Conservation (phyloP, 2,329 filamentous ascomycete genomes). For the Penicillium nordicum region DNA sequence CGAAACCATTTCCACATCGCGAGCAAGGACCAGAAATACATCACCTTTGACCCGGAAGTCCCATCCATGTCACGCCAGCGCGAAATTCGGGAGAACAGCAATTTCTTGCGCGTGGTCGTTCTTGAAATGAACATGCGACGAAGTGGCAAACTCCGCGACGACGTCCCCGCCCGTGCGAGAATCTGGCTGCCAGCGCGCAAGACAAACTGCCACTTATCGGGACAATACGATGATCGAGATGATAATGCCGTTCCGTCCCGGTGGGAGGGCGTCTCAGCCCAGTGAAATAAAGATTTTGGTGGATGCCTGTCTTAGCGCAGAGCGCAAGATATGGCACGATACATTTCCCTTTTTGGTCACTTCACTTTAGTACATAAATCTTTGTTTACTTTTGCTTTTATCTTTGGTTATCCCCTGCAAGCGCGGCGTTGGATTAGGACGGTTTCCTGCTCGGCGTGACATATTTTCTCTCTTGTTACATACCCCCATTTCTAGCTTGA, state of each 20-base stretch:
- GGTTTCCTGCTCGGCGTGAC: constrained; percentile 14
- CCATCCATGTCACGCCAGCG: constrained; percentile 52
- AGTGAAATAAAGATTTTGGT: not conserved
- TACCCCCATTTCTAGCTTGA: constrained; percentile 6
- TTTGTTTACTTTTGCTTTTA: not conserved
- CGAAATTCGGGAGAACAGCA: constrained; percentile 62
- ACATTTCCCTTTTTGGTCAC: not conserved
- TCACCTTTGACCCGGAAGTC: constrained; percentile 32
- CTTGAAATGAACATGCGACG: constrained; percentile 67
- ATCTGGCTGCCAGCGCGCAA: constrained; percentile 60
- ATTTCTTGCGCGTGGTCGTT: constrained; percentile 62
- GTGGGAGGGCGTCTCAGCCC: constrained; percentile 23
- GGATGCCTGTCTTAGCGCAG: constrained; percentile 9
- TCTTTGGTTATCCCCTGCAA: constrained; percentile 8
- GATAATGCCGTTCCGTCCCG: constrained; percentile 21
- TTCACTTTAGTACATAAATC: constrained; percentile 12
- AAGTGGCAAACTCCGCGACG: constrained; percentile 58
- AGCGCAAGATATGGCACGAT: constrained; percentile 7
- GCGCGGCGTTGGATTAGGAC: constrained; percentile 23
- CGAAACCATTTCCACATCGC: constrained; percentile 38
- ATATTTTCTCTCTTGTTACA: constrained; percentile 13
- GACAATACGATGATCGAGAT: constrained; percentile 23
- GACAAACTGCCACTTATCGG: constrained; percentile 19
- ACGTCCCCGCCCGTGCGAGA: constrained; percentile 53
- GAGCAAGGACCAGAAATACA: constrained; percentile 36